phyloP scores from a whole-genome alignment of 768 basidiomycete genomes.

The Hortiboletus flavorubellus region DNA sequence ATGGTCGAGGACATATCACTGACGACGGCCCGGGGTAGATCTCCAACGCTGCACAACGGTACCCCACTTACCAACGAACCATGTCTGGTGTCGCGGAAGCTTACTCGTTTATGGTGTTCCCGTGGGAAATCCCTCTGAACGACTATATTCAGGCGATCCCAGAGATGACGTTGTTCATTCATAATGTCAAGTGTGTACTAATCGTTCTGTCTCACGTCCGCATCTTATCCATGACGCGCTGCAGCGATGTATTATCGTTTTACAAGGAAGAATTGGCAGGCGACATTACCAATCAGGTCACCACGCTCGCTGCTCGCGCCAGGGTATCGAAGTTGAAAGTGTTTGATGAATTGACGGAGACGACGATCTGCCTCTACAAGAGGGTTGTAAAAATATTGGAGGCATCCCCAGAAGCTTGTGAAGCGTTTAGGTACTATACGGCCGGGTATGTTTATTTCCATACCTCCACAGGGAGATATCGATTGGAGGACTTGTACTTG shows the following conservation, averaged over 20 bases:
- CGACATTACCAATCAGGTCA: constrained; percentile 36
- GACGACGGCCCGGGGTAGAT: constrained; percentile 2
- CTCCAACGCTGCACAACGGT: constrained; percentile 23
- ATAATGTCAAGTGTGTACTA: constrained; percentile 36
- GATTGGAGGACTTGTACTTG: constrained; percentile 18
- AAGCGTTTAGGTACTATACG: constrained; percentile 16
- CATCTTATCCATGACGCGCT: not conserved
- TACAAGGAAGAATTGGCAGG: constrained; percentile 39
- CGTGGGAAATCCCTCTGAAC: constrained; percentile 12
- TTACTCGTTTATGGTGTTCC: constrained; percentile 37
- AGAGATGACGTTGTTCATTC: constrained; percentile 33
- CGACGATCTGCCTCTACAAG: constrained; percentile 23
- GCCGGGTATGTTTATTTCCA: constrained; percentile 31
- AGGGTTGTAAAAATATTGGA: constrained; percentile 25
- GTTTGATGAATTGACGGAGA: constrained; percentile 23
- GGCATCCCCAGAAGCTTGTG: constrained; percentile 14
- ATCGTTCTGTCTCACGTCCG: not conserved
- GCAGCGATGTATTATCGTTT: constrained; percentile 40
- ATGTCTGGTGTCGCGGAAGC: constrained; percentile 36
- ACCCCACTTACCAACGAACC: constrained; percentile 25
- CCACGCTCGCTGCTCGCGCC: constrained; percentile 27
- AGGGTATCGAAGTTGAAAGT: constrained; percentile 27
- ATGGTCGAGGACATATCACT: not conserved
- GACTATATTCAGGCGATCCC: constrained; percentile 39
- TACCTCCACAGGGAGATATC: constrained; percentile 25